These are phyloP conservation scores for Malassezia dermatis DNA, from an alignment of 1,284 basidiomycete genomes.

Conservation along the genomic window DNA sequence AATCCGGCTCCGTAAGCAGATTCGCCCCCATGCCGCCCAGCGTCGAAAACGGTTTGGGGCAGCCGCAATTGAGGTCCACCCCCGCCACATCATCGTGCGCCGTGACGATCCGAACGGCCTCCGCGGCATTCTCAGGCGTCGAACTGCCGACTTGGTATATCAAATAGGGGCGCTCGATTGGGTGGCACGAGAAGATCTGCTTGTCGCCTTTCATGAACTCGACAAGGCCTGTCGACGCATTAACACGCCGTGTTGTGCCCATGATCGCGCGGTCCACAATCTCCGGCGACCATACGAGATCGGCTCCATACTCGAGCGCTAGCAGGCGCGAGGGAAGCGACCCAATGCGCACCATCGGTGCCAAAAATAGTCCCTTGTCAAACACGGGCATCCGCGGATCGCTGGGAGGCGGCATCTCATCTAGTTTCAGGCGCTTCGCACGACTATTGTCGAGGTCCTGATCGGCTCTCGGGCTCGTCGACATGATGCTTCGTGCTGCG, in stretches of 20 bases:
- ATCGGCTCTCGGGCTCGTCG: not conserved
- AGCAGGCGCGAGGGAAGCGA: slow-evolving; percentile 66
- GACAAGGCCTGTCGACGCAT: slow-evolving; percentile 81
- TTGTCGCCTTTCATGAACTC: slow-evolving; percentile 64
- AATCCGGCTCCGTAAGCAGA: slow-evolving; percentile 77
- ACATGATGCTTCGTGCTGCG: not conserved
- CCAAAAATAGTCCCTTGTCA: slow-evolving; percentile 36
- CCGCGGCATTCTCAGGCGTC: slow-evolving; percentile 74
- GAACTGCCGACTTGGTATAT: slow-evolving; percentile 75
- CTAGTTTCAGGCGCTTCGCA: not conserved
- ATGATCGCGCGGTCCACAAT: slow-evolving; percentile 93
- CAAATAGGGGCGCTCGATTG: slow-evolving; percentile 58
- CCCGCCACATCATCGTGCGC: slow-evolving; percentile 70
- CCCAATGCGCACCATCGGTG: slow-evolving; percentile 44
- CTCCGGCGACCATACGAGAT: slow-evolving; percentile 93
- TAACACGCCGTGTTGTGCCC: slow-evolving; percentile 67
- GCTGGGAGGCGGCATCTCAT: not conserved
- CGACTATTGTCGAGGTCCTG: not conserved
- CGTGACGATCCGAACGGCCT: slow-evolving; percentile 75
- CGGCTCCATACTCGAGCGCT: slow-evolving; percentile 82
- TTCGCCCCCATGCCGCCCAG: slow-evolving; percentile 94
- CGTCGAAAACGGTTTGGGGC: slow-evolving; percentile 86
- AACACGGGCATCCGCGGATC: slow-evolving; percentile 15
- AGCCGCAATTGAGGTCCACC: slow-evolving; percentile 80
- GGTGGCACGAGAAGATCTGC: slow-evolving; percentile 82